Evolutionary conservation across 495 filamentous ascomycete species (phyloP).

Genomic region (Usnea hakonensis): DNA sequence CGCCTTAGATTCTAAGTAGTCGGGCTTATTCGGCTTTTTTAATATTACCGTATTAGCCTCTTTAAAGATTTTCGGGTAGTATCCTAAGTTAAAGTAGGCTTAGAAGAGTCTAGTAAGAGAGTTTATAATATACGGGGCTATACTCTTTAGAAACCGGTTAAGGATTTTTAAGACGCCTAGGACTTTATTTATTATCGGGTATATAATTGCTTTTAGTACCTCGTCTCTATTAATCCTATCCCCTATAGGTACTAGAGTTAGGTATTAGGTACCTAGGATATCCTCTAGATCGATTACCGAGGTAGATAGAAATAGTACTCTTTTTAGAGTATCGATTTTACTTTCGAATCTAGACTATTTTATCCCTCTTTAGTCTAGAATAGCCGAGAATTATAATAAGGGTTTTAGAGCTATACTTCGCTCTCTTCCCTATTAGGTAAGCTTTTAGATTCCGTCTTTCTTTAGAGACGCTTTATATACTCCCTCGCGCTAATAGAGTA

Average conservation of each 20-base stretch:
- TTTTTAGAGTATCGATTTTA: background rate
- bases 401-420: background rate
- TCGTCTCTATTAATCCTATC: slow-evolving; percentile 23
- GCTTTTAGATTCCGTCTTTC: background rate
- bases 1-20: slow-evolving; percentile 27
- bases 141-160: slow-evolving; percentile 19
- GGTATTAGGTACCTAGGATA: slow-evolving; percentile 20
- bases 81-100: slow-evolving; percentile 19
- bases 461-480: background rate
- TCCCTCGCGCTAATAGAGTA: background rate
- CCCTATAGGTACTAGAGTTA: slow-evolving; percentile 5
- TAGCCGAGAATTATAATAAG: background rate
- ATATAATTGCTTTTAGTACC: slow-evolving; percentile 20
- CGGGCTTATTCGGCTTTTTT: slow-evolving; percentile 25
- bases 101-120: slow-evolving; percentile 23
- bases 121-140: slow-evolving; percentile 5
- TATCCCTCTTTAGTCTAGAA: background rate
- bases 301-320: slow-evolving; percentile 18
- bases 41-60: slow-evolving; percentile 27
- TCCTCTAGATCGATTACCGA: slow-evolving; percentile 23
- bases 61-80: slow-evolving; percentile 26
- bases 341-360: background rate
- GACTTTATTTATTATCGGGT: slow-evolving; percentile 25
- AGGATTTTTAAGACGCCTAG: slow-evolving; percentile 24
- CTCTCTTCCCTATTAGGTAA: background rate